Conservation (phyloP, 495 filamentous ascomycete species). For the Xanthoparmelia taractica region DNA sequence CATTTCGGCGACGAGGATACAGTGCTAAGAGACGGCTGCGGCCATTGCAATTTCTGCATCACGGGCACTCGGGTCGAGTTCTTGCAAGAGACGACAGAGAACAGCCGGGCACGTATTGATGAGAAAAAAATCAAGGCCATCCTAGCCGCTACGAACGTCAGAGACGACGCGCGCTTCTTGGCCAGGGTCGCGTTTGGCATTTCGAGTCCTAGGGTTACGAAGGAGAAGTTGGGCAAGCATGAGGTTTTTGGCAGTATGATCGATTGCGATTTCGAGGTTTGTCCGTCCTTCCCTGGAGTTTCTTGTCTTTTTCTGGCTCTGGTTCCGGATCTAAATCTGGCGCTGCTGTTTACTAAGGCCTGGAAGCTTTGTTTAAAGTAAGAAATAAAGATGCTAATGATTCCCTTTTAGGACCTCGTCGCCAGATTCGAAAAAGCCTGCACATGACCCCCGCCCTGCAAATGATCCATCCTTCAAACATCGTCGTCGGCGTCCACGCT, state of each 20-base stretch:
- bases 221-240: conserved; percentile 37
- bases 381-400: too few species aligned
- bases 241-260: conserved; percentile 43
- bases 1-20: conserved; percentile 49
- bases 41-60: conserved; percentile 46
- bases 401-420: too few species aligned
- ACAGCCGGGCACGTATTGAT: conserved; percentile 22
- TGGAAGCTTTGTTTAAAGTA: too few species aligned
- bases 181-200: conserved; percentile 53
- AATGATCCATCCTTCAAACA: too few species aligned
- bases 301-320: too few species aligned
- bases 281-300: neutral
- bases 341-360: too few species aligned
- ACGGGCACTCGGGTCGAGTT: conserved; percentile 35
- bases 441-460: too few species aligned
- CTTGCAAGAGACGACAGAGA: neutral
- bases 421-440: too few species aligned
- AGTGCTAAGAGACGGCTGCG: conserved; percentile 36
- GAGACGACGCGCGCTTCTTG: conserved; percentile 50
- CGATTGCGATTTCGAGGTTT: conserved; percentile 43
- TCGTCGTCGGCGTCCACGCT: too few species aligned
- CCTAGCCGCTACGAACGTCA: conserved; percentile 31
- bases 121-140: conserved; percentile 35
- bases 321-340: too few species aligned
- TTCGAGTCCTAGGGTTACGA: conserved; percentile 41